Conservation (phyloP, 495 filamentous ascomycete genomes). For the Astrocystis sublimbata region DNA sequence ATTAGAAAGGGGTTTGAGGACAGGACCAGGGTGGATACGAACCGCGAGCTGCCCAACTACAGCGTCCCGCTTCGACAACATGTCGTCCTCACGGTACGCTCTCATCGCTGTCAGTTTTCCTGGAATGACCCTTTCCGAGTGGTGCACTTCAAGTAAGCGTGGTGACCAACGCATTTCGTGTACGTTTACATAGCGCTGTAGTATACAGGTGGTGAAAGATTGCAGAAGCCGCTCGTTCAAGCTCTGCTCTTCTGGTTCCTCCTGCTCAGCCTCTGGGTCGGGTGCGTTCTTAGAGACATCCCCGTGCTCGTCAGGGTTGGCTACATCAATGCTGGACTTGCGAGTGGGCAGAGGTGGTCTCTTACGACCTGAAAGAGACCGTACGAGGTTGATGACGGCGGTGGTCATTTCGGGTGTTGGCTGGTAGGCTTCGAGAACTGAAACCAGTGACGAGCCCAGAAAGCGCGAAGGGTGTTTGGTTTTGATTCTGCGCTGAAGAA, state of each 20-base stretch:
- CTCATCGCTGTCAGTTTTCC: slow-evolving; percentile 59
- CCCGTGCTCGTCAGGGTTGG: slow-evolving; percentile 47
- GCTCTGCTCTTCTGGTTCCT: slow-evolving; percentile 59
- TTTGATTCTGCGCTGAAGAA: slow-evolving; percentile 84
- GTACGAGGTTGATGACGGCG: slow-evolving; percentile 73
- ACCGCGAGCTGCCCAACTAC: slow-evolving; percentile 78
- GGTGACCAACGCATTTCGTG: slow-evolving; percentile 71
- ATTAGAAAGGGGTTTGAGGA: not conserved
- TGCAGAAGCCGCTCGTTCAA: slow-evolving; percentile 73
- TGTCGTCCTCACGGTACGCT: slow-evolving; percentile 62
- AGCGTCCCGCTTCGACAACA: slow-evolving; percentile 63
- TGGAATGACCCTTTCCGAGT: slow-evolving; percentile 61
- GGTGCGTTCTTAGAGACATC: slow-evolving; percentile 60
- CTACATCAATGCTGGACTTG: slow-evolving; percentile 60
- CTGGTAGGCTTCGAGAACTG: slow-evolving; percentile 69
- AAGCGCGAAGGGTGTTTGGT: slow-evolving; percentile 92
- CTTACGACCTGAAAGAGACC: slow-evolving; percentile 69
- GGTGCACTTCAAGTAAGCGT: slow-evolving; percentile 70
- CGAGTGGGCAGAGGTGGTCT: slow-evolving; percentile 74
- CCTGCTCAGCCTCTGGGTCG: slow-evolving; percentile 75
- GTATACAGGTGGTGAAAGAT: slow-evolving; percentile 79
- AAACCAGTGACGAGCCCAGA: slow-evolving; percentile 82
- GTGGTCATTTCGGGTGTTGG: slow-evolving; percentile 66
- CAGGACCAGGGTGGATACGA: slow-evolving; percentile 32
- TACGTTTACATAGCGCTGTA: slow-evolving; percentile 75